Evolutionary conservation across 2,329 filamentous ascomycete species (phyloP).

Genomic region (Rhynchosporium agropyri): DNA sequence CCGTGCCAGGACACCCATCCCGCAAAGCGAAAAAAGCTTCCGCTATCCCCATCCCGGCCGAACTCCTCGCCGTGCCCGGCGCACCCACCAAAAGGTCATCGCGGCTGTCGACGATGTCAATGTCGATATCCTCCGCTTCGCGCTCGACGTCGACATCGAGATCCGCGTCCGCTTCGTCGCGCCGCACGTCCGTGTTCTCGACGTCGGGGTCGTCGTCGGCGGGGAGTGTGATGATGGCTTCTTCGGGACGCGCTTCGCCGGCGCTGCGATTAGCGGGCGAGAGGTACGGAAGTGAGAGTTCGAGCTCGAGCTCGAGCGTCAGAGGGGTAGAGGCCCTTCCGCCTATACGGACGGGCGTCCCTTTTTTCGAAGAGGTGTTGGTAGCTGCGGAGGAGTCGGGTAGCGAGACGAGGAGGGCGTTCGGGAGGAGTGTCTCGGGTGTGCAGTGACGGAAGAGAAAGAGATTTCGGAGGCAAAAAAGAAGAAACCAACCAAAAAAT

Average conservation of each 20-base stretch:
- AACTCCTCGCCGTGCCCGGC: not conserved
- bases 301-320: too few species aligned
- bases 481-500: not conserved
- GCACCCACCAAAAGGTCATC: not conserved
- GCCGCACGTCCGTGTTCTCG: too few species aligned
- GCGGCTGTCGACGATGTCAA: not conserved
- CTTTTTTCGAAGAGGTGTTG: slow-evolving; percentile 1
- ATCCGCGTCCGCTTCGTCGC: too few species aligned
- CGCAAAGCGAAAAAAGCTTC: slow-evolving; percentile 5
- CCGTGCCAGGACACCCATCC: slow-evolving; percentile 8
- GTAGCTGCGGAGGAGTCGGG: not conserved
- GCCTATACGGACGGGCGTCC: slow-evolving; percentile 17
- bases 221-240: too few species aligned
- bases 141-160: too few species aligned
- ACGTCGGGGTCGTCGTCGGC: too few species aligned
- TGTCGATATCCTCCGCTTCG: too few species aligned
- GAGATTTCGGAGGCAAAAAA: not conserved
- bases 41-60: slow-evolving; percentile 1
- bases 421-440: slow-evolving; percentile 10
- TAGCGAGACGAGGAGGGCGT: slow-evolving; percentile 18
- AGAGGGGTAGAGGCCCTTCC: not conserved
- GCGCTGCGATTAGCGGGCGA: too few species aligned
- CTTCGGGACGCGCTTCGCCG: too few species aligned
- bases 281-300: too few species aligned
- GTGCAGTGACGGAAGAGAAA: not conserved